These are phyloP conservation scores for Tirmania nivea DNA, from an alignment of 495 filamentous ascomycete genomes.

Conservation along the genomic window DNA sequence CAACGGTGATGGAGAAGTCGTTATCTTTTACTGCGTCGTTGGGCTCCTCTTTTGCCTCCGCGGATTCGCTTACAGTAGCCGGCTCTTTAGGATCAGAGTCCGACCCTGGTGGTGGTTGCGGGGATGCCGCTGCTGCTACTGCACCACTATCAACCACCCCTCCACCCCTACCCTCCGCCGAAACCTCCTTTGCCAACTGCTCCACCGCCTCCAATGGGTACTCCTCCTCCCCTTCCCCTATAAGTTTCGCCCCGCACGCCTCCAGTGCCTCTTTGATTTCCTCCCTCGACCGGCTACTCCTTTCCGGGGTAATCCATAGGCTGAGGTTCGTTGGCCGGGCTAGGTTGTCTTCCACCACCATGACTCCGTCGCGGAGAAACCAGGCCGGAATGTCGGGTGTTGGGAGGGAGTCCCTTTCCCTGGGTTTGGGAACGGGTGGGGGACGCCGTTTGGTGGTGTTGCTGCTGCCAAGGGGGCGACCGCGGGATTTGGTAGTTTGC, in stretches of 20 bases:
- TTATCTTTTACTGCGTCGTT: neutral
- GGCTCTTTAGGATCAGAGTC: neutral
- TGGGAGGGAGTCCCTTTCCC: neutral
- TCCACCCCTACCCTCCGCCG: neutral
- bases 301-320: neutral
- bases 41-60: neutral
- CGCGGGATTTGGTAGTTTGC: neutral
- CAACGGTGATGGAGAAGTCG: too few relatives aligned
- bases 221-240: neutral
- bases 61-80: neutral
- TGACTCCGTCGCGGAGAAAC: constrained; percentile 15
- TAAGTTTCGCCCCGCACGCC: too few relatives aligned
- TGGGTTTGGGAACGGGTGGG: neutral
- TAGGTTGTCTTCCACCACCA: constrained; percentile 11
- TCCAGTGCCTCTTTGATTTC: too few relatives aligned
- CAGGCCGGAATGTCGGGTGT: constrained; percentile 15
- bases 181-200: neutral
- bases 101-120: neutral
- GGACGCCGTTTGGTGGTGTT: neutral
- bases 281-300: too few relatives aligned
- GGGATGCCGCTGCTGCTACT: neutral
- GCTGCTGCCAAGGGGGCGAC: neutral
- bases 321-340: neutral
- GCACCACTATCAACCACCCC: neutral
- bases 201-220: neutral